Evolutionary conservation across 2,329 filamentous ascomycete species (phyloP), one percentile per base, ranked within the genome.

Genomic region (Ceratocystis albifundus): DNA sequence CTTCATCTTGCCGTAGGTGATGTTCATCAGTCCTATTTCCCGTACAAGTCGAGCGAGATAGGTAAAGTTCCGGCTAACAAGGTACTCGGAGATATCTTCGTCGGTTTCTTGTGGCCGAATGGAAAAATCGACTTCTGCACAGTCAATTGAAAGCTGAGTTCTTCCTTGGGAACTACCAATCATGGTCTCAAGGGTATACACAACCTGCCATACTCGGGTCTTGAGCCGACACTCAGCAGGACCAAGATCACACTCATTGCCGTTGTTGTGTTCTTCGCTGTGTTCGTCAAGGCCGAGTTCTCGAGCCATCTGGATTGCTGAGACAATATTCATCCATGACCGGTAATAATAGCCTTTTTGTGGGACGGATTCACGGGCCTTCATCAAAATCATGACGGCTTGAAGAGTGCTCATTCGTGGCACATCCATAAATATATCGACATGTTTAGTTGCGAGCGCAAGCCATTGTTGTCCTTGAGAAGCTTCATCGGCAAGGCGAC

Each of bases 311-410:
- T 91, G 88, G 6, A 96, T 88, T 69, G 93, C 90, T 68, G 92
- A 90, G 65, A 96, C 93, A 22, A 96, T 85, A 4, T 89, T 90
- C 85, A 96, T 96, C 93, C 94, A 97, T 0, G 94, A 97, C 46
- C 93, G 87, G 76, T 94, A 97, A 75, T 94, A 97, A 74, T 97
- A 97, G 0, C 94, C 94, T 68, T 90, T 86, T 73, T 96, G 96
- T 0, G 93, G 92, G 7, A 88, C 86, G n/a, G 89, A 88, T 75
- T 97, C 93, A 69, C 91, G 84, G 0, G 93, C 94, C 75, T 97
- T 97, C 55, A 96, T 78, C 20, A 96, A 81, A 57, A 97, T 86
- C 57, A 96, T 77, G 69, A 96, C 79, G 2, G 91, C 93, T 76
- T 97, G 93, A 8, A 97, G 85, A 0, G 94, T 97, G 75, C 90